These are phyloP conservation scores for Gossypium trilobum DNA, from an alignment of 441 rosid species.

Conservation along the genomic window DNA sequence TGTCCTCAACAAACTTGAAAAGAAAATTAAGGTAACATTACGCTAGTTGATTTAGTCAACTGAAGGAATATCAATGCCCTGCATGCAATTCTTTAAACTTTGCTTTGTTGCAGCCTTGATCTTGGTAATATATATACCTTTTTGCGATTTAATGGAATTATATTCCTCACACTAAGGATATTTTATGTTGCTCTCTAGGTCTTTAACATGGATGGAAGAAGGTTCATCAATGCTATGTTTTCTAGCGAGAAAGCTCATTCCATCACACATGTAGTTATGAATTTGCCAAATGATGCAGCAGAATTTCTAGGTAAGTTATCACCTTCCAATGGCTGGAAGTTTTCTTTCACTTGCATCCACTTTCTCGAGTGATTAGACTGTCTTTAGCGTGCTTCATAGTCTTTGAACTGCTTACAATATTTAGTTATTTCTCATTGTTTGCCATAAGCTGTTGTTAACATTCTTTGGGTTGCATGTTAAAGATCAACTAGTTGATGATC, in stretches of 20 bases:
- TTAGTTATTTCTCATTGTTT: slow-evolving; percentile 1
- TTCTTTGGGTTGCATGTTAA: neutral
- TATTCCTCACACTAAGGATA: slow-evolving; percentile 7
- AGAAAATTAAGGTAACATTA: slow-evolving; percentile 36
- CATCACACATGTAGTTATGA: slow-evolving; percentile 75
- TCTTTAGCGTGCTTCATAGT: neutral
- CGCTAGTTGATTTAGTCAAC: neutral
- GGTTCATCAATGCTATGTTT: slow-evolving; percentile 72
- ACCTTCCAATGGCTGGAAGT: neutral
- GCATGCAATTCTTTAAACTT: neutral
- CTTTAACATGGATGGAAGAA: slow-evolving; percentile 85
- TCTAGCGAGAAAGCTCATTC: slow-evolving; percentile 55
- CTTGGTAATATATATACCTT: neutral
- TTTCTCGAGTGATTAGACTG: neutral
- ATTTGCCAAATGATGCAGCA: slow-evolving; percentile 75
- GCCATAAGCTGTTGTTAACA: neutral
- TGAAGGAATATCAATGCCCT: neutral
- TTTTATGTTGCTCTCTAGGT: slow-evolving; percentile 31
- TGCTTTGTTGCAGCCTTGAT: neutral
- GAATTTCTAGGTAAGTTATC: slow-evolving; percentile 55
- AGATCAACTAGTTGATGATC: neutral
- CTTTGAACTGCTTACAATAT: neutral
- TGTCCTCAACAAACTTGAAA: slow-evolving; percentile 70
- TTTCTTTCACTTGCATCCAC: neutral
- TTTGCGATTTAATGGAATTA: neutral